phyloP scores from a whole-genome alignment of 208 protist species.

The Trypanosoma scelopori region DNA sequence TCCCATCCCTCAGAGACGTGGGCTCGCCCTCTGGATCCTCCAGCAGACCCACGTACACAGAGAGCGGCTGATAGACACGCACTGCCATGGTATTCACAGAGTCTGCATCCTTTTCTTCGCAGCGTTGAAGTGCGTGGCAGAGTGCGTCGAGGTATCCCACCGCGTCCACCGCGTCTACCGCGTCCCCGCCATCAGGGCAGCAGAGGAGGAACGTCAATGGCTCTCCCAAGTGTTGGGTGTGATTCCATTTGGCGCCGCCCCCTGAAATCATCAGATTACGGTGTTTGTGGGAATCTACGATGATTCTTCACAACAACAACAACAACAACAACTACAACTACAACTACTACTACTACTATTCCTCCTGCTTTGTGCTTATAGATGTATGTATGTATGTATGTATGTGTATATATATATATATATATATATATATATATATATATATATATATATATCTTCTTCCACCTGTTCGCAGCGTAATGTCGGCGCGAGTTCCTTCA shows the following conservation, averaged over 20 bases:
- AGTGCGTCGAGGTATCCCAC: conserved; percentile 26
- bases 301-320: too few relatives aligned
- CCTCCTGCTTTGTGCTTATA: too few relatives aligned
- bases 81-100: conserved; percentile 23
- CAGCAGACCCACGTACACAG: conserved; percentile 62
- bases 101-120: not conserved
- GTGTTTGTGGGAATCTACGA: too few relatives aligned
- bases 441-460: too few relatives aligned
- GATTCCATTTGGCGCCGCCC: conserved; percentile 14
- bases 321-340: too few relatives aligned
- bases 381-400: not conserved
- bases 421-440: too few relatives aligned
- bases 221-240: conserved; percentile 16
- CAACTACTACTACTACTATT: too few relatives aligned
- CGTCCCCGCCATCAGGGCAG: conserved; percentile 21
- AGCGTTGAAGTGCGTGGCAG: conserved; percentile 4
- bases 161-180: conserved; percentile 18
- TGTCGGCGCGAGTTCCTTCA: too few relatives aligned
- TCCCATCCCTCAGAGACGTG: conserved; percentile 21
- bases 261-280: not conserved
- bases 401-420: not conserved
- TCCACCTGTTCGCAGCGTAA: too few relatives aligned
- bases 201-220: conserved; percentile 49
- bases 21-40: conserved; percentile 49
- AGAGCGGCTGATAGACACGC: conserved; percentile 45